Conservation (phyloP, 805 yeast genomes). For the Yarrowia keelungensis region DNA sequence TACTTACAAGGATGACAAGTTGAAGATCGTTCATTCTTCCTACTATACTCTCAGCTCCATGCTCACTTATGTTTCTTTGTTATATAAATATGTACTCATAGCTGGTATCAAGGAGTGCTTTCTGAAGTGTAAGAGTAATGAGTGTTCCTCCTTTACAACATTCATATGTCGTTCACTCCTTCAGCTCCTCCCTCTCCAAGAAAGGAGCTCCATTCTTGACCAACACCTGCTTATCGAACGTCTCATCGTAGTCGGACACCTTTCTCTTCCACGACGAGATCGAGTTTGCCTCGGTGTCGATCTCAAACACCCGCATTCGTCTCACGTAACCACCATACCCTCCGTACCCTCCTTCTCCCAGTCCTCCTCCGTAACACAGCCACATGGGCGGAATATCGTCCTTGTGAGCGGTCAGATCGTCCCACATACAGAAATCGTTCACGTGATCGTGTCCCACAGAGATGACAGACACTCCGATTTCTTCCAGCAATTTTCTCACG, state of each 20-base stretch:
- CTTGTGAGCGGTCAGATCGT: slow-evolving; percentile 44
- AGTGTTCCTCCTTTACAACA: too few species aligned
- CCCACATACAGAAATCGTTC: slow-evolving; percentile 84
- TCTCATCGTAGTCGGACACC: slow-evolving; percentile 59
- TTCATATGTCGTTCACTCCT: too few species aligned
- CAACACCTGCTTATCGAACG: slow-evolving; percentile 60
- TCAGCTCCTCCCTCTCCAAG: too few species aligned
- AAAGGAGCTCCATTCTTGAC: slow-evolving; percentile 56
- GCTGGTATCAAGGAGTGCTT: too few species aligned
- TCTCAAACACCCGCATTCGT: slow-evolving; percentile 72
- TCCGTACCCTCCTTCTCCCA: slow-evolving; percentile 95
- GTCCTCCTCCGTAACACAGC: slow-evolving; percentile 94
- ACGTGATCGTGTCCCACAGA: slow-evolving; percentile 96
- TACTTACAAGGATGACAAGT: too few species aligned
- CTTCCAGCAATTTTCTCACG: slow-evolving; percentile 62
- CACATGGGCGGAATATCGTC: slow-evolving; percentile 55
- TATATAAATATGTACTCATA: neutral
- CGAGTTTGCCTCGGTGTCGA: slow-evolving; percentile 59
- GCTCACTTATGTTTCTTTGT: too few species aligned
- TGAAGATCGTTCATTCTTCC: too few species aligned
- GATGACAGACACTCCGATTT: slow-evolving; percentile 74
- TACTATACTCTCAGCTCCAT: too few species aligned
- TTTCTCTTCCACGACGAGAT: slow-evolving; percentile 77
- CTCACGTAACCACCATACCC: slow-evolving; percentile 91
- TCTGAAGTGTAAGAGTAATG: too few species aligned